phyloP scores from a whole-genome alignment of 148 eudicot genomes.

The Camellia japonica region DNA sequence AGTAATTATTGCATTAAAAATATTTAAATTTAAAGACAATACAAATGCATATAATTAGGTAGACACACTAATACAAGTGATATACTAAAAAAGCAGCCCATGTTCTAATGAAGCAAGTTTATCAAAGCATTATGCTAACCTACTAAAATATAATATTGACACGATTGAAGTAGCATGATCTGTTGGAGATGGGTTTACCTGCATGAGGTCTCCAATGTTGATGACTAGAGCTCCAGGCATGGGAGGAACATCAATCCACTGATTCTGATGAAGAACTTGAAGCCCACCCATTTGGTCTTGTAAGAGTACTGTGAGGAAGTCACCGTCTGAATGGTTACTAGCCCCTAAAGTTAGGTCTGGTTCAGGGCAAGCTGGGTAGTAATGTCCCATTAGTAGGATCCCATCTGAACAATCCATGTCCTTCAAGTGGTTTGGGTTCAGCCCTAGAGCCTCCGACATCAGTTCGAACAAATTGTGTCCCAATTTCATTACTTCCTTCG shows the following conservation, averaged over 20 bases:
- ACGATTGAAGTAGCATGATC: not conserved
- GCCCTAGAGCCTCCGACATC: conserved; percentile 29
- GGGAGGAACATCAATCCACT: conserved; percentile 29
- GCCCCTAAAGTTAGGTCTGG: conserved; percentile 25
- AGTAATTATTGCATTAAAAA: too few relatives aligned
- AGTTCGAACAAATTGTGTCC: conserved; percentile 18
- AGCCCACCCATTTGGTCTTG: conserved; percentile 31
- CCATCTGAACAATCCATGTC: conserved; percentile 25
- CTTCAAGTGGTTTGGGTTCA: conserved; percentile 8
- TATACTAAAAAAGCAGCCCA: too few relatives aligned
- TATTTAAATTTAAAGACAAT: too few relatives aligned
- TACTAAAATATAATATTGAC: not conserved
- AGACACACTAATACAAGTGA: too few relatives aligned
- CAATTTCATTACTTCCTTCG: conserved; percentile 17
- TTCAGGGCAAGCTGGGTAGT: conserved; percentile 26
- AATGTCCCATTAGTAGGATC: conserved; percentile 10
- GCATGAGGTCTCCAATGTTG: conserved; percentile 19
- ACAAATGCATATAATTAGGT: too few relatives aligned
- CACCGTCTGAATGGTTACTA: conserved; percentile 16
- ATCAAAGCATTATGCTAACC: too few relatives aligned
- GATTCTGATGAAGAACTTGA: conserved; percentile 18
- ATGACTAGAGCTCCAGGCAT: conserved; percentile 12
- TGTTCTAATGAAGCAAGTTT: too few relatives aligned
- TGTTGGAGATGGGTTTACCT: conserved; percentile 2
- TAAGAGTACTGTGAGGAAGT: conserved; percentile 22